Percentiles rank a stretch among this genome's conserved stretches.
These are phyloP conservation scores for Ceratocystis destructans DNA, from an alignment of 2,329 filamentous ascomycete species.

Conservation along the genomic window DNA sequence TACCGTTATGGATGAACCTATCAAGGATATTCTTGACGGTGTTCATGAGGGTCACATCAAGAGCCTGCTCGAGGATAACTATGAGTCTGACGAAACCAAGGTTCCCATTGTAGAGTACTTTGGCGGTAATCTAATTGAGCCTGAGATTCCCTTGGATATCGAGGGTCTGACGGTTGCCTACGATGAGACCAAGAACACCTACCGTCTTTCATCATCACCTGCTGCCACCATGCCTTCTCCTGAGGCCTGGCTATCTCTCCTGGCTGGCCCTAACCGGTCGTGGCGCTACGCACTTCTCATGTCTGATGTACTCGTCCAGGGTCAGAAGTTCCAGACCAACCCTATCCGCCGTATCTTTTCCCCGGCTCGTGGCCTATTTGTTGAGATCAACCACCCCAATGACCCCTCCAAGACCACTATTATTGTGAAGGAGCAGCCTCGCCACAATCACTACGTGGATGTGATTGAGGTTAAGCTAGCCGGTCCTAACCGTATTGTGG, in stretches of 20 bases:
- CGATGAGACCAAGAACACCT: conserved; percentile 64
- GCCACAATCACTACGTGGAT: conserved; percentile 73
- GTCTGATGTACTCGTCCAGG: conserved; percentile 86
- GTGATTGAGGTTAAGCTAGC: conserved; percentile 74
- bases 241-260: conserved; percentile 74
- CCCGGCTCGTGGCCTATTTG: conserved; percentile 70
- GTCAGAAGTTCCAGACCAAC: conserved; percentile 93
- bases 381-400: conserved; percentile 74
- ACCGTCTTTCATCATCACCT: conserved; percentile 65
- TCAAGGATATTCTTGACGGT: conserved; percentile 84
- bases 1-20: conserved; percentile 77
- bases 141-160: conserved; percentile 58
- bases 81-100: conserved; percentile 54
- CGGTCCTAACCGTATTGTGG: conserved; percentile 63
- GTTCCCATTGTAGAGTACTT: conserved; percentile 92
- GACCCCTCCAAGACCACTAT: conserved; percentile 75
- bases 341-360: conserved; percentile 85
- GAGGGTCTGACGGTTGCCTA: conserved; percentile 77
- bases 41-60: conserved; percentile 83
- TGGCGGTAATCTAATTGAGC: conserved; percentile 68
- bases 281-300: conserved; percentile 94
- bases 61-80: conserved; percentile 64
- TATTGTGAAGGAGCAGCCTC: conserved; percentile 71
- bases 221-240: conserved; percentile 60
- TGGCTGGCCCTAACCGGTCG: conserved; percentile 73